Conservation (phyloP, 768 basidiomycete genomes). For the Trametes maxima region DNA sequence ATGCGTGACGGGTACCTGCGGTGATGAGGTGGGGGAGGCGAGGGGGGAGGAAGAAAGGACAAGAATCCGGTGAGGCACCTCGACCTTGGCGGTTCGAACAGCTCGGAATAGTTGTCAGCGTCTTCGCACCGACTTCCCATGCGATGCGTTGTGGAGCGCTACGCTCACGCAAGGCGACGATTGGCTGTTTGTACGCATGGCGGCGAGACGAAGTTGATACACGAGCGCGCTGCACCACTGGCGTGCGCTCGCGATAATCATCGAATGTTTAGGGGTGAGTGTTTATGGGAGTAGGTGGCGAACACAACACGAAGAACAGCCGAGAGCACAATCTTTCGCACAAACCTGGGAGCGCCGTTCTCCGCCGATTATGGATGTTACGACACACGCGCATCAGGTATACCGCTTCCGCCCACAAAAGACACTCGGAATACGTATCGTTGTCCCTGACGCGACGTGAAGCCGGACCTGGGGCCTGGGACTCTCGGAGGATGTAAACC, state of each 20-base stretch:
- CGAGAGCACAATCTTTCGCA: neutral
- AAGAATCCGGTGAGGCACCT: slow-evolving; percentile 11
- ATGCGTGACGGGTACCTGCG: slow-evolving; percentile 12
- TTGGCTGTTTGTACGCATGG: neutral
- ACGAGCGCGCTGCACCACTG: too few relatives aligned
- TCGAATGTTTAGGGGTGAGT: too few relatives aligned
- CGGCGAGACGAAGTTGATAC: neutral
- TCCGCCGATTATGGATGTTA: neutral
- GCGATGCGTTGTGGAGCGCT: neutral
- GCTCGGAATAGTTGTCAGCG: slow-evolving; percentile 20
- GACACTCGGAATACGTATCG: slow-evolving; percentile 1
- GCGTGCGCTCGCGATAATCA: too few relatives aligned
- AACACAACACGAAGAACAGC: neutral
- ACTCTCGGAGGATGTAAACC: too few relatives aligned
- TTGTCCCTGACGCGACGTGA: slow-evolving; percentile 5
- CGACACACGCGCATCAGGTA: slow-evolving; percentile 4
- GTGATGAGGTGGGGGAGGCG: slow-evolving; percentile 7
- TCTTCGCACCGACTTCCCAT: neutral
- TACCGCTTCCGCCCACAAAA: slow-evolving; percentile 4
- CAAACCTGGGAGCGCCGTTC: slow-evolving; percentile 3
- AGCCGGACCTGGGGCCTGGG: slow-evolving; percentile 3
- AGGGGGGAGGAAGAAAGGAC: slow-evolving; percentile 9
- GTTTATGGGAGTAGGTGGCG: too few relatives aligned
- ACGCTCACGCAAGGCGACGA: neutral
- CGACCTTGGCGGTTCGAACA: slow-evolving; percentile 4